Conservation (phyloP, 176 grass and related monocot species). For the Oryza longistaminata region DNA sequence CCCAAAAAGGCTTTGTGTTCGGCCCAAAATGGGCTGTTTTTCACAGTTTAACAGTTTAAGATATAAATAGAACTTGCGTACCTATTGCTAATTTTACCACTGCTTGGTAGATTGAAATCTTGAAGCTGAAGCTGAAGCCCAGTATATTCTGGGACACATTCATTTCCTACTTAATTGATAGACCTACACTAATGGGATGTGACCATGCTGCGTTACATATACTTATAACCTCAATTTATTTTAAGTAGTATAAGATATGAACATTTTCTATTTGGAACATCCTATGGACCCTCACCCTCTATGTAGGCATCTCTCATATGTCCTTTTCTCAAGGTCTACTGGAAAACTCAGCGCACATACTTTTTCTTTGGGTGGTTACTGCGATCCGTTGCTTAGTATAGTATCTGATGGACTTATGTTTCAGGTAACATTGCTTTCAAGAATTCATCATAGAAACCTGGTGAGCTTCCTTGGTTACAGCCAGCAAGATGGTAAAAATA, state of each 20-base stretch:
- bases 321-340: neutral
- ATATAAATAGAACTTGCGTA: neutral
- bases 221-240: neutral
- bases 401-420: constrained; percentile 21
- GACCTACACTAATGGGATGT: neutral
- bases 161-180: neutral
- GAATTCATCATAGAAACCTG: constrained; percentile 95
- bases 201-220: neutral
- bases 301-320: neutral
- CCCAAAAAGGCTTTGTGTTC: no score
- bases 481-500: constrained; percentile 92
- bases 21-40: no score
- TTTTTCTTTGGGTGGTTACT: neutral
- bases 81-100: constrained; percentile 1
- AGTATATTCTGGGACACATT: neutral
- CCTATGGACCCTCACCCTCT: neutral
- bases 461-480: constrained; percentile 95
- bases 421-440: constrained; percentile 93
- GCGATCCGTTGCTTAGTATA: neutral
- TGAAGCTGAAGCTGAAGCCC: neutral
- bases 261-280: constrained; percentile 12
- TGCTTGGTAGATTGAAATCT: neutral
- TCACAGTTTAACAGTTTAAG: neutral
- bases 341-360: neutral
- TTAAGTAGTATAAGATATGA: neutral